phyloP scores from a whole-genome alignment of 2,329 filamentous ascomycete species.

The Paraphoma sp. region DNA sequence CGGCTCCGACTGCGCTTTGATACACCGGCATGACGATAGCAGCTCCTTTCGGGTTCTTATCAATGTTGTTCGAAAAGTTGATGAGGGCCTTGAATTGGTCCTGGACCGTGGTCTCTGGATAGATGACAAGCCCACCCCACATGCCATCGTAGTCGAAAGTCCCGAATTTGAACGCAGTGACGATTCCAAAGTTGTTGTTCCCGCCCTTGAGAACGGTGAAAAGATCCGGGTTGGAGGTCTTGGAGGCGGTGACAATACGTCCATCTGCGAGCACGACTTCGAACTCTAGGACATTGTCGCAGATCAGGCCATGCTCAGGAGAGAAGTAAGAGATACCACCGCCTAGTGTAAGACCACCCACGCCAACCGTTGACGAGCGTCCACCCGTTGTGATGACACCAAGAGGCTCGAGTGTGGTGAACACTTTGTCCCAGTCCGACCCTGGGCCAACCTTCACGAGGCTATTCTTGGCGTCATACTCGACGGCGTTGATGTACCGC shows the following conservation, averaged over 20 bases:
- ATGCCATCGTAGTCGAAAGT: constrained; percentile 30
- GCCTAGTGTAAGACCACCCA: constrained; percentile 33
- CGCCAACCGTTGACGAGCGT: constrained; percentile 30
- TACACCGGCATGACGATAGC: constrained; percentile 28
- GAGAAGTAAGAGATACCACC: constrained; percentile 41
- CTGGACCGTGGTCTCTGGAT: constrained; percentile 20
- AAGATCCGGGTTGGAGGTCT: constrained; percentile 32
- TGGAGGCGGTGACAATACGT: constrained; percentile 25
- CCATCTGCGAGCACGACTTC: constrained; percentile 44
- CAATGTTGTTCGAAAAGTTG: constrained; percentile 25
- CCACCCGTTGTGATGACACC: constrained; percentile 31
- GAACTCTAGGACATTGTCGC: constrained; percentile 41
- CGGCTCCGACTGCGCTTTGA: constrained; percentile 13
- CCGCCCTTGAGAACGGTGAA: constrained; percentile 43
- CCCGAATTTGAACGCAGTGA: constrained; percentile 35
- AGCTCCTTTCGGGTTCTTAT: constrained; percentile 22
- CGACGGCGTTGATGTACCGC: constrained; percentile 21
- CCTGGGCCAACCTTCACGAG: constrained; percentile 31
- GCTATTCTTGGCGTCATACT: constrained; percentile 20
- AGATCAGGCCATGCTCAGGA: constrained; percentile 32
- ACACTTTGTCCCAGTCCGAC: constrained; percentile 35
- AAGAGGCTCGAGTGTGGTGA: constrained; percentile 26
- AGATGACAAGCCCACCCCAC: constrained; percentile 45
- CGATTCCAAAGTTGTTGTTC: constrained; percentile 44
- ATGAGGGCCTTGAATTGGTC: constrained; percentile 30